Percentiles rank a stretch among this genome's conserved stretches.
Evolutionary conservation across 495 filamentous ascomycete species (phyloP).

Genomic region (Xylaria intraflava): DNA sequence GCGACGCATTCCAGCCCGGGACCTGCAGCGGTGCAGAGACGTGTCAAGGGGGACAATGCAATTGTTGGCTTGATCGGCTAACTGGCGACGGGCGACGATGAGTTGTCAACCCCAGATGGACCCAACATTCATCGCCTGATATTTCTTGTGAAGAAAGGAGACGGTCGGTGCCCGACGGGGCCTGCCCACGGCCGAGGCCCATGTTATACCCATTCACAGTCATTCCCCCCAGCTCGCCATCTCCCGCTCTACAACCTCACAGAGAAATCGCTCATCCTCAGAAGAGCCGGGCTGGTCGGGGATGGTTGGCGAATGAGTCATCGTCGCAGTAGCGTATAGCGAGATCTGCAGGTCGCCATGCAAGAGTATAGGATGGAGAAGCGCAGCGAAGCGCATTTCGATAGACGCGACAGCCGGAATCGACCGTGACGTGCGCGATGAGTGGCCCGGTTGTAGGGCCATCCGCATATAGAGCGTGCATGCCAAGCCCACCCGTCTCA

Average conservation of each 20-base stretch:
- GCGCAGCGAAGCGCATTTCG: conserved; percentile 19
- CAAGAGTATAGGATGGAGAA: conserved; percentile 16
- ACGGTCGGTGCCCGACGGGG: conserved; percentile 17
- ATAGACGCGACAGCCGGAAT: conserved; percentile 21
- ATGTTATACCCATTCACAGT: conserved; percentile 24
- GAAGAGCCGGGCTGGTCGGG: conserved; percentile 19
- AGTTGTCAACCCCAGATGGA: conserved; percentile 13
- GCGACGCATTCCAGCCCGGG: conserved; percentile 6
- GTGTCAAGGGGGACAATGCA: conserved; percentile 6
- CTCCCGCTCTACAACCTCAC: too few relatives aligned
- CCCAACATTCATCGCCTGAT: conserved; percentile 17
- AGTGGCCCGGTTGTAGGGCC: conserved; percentile 18
- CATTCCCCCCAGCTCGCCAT: conserved; percentile 6
- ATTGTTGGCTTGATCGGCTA: conserved; percentile 1
- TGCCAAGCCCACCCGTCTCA: conserved; percentile 25
- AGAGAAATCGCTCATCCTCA: conserved; percentile 21
- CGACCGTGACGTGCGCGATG: conserved; percentile 23
- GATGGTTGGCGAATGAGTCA: conserved; percentile 31
- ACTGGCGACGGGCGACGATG: conserved; percentile 8
- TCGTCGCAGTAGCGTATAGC: conserved; percentile 17
- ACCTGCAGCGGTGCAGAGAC: conserved; percentile 16
- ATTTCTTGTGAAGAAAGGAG: conserved; percentile 16
- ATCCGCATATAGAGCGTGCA: conserved; percentile 22
- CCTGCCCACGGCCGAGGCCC: conserved; percentile 17
- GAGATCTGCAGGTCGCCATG: conserved; percentile 23